Percentiles rank a stretch among this genome's conserved stretches.
phyloP scores from a whole-genome alignment of 352 stramenopile species.

The Saprolegnia parasitica region DNA sequence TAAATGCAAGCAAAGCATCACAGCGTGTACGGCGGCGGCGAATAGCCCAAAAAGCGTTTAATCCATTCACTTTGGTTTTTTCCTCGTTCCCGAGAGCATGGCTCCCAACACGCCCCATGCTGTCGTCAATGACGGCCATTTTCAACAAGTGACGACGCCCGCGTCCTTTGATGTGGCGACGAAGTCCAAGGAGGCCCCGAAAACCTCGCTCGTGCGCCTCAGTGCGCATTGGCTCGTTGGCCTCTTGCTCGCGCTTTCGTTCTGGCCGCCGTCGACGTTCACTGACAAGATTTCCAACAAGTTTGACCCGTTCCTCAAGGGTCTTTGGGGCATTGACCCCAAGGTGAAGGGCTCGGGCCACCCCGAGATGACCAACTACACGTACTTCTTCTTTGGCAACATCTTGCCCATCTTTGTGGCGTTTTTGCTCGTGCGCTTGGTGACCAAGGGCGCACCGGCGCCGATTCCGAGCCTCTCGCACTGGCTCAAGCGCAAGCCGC shows the following conservation, averaged over 20 bases:
- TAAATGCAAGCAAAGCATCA: not conserved
- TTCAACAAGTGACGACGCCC: not conserved
- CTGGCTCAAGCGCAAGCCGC: slow-evolving; percentile 42
- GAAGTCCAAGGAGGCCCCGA: not conserved
- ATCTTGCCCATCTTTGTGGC: slow-evolving; percentile 40
- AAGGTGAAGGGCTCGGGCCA: slow-evolving; percentile 30
- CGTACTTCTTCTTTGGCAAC: slow-evolving; percentile 43
- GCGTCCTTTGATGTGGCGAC: not conserved
- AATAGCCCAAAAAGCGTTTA: not conserved
- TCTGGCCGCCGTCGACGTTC: slow-evolving; percentile 9
- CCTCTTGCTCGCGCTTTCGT: not conserved
- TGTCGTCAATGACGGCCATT: not conserved
- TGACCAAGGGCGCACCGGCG: slow-evolving; percentile 30
- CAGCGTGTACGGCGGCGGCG: not conserved
- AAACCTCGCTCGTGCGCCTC: not conserved
- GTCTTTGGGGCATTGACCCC: not conserved
- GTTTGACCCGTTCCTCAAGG: not conserved
- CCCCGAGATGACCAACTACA: slow-evolving; percentile 49
- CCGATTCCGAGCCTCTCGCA: slow-evolving; percentile 27
- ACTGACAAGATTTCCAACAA: not conserved
- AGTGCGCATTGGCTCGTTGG: slow-evolving; percentile 9
- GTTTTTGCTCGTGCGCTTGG: slow-evolving; percentile 39
- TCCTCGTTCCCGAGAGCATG: not conserved
- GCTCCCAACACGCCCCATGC: not conserved
- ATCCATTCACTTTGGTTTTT: slow-evolving; percentile 7